Evolutionary conservation across 495 filamentous ascomycete species (phyloP).

Genomic region (Podospora tetraspora): DNA sequence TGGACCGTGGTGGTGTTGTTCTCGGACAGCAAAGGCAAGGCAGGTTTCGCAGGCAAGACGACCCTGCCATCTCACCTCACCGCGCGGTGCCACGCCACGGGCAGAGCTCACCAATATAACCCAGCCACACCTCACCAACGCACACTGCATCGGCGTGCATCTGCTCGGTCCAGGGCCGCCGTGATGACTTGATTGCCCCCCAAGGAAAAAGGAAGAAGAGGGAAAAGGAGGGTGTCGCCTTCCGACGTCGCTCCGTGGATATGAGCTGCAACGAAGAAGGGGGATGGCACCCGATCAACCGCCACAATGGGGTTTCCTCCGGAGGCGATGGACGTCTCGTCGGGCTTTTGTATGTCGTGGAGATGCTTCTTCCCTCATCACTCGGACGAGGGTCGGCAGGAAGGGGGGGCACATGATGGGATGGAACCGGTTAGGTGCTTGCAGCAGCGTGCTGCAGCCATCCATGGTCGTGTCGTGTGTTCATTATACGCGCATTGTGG

Average conservation of each 20-base stretch:
- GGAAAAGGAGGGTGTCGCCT: not conserved
- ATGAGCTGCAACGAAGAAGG: not conserved
- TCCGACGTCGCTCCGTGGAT: not conserved
- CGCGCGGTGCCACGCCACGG: not conserved
- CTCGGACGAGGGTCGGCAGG: not conserved
- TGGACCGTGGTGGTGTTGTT: not conserved
- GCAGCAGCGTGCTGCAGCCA: constrained; percentile 2
- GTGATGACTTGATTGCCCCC: not conserved
- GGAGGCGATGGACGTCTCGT: not conserved
- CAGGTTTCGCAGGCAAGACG: not conserved
- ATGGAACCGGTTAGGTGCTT: constrained; percentile 1
- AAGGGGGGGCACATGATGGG: constrained; percentile 2
- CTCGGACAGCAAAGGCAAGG: constrained; percentile 5
- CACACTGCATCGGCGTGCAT: constrained; percentile 4
- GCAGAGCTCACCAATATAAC: not conserved
- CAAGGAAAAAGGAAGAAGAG: not conserved
- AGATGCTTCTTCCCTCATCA: not conserved
- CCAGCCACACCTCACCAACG: constrained; percentile 5
- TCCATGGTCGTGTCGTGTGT: not conserved
- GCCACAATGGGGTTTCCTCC: not conserved
- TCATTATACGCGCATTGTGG: constrained; percentile 5
- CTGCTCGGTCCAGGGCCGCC: not conserved
- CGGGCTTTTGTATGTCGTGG: not conserved
- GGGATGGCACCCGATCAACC: not conserved
- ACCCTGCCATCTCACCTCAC: constrained; percentile 7